Base-by-base conservation (phyloP, 2,329 filamentous ascomycete species). In the Zymoseptoria brevis region DNA sequence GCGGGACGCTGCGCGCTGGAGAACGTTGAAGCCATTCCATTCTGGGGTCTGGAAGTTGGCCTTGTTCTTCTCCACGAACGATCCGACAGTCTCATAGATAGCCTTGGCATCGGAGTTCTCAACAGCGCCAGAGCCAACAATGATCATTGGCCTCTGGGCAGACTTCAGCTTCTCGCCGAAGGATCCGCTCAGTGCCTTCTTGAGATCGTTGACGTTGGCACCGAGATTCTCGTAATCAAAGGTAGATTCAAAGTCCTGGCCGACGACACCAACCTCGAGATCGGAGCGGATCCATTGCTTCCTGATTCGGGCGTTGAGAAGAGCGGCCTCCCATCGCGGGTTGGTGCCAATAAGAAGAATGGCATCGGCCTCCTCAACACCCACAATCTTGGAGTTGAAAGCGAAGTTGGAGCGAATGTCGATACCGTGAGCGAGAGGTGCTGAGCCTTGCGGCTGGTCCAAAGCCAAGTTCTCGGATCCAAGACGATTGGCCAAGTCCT, bases 251-350 rank as follows among this genome's bases (percentile, higher is more conserved):
- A 93, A 99, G 48, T 86, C 78, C 79, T 96, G 89, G 64, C 94
- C 94, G 67, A 99, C 87, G 60, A 96, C 84, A 65, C 88, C 94
- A 69, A 99, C 85, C 75, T 97, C 88, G 22, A 99, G 85, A 68
- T 97, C 92, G 41, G 94, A 96, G 67, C 92, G 87, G 67, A 99
- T 81, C 89, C 93, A 99, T 76, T 96, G 92, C 81, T 99, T 99
- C 71, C 94, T 85, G 72, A 99, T 99, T 67, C 94, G 89, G 64
- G 93, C 92, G 72, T 99, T 99, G 51, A 99, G 83, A 53, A 94
- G 90, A 58, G 94, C 90, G 62, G 94, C 94, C 78, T 99, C 94
- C 72, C 96, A 90, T 67, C 94, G 86, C 49, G 94, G 89, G 80
- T 99, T 99, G 74, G 90, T 96, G 67, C 93, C 94, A 64, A 99